Conservation (phyloP, 208 protist genomes). For the Naegleria fowleri region DNA sequence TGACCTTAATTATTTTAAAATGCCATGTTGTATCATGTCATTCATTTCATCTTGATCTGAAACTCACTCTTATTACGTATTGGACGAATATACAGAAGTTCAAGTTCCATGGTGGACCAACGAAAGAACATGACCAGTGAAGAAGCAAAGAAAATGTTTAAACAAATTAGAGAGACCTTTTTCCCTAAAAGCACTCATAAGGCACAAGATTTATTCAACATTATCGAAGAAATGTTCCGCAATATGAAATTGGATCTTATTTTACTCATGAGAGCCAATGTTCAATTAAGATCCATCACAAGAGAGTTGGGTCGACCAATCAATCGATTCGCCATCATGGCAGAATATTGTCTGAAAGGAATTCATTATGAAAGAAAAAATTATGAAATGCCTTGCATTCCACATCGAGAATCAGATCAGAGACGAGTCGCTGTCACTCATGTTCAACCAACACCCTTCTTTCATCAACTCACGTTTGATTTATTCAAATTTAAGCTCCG, state of each 20-base stretch:
- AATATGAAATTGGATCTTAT: background rate
- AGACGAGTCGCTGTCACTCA: background rate
- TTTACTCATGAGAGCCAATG: slow-evolving; percentile 14
- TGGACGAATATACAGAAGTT: background rate
- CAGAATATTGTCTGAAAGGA: background rate
- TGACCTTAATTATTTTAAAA: too few relatives aligned
- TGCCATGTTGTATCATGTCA: too few relatives aligned
- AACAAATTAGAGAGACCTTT: background rate
- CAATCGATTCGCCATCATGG: slow-evolving; percentile 20
- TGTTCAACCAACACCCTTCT: background rate
- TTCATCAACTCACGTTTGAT: background rate
- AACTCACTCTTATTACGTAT: background rate
- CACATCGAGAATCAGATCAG: background rate
- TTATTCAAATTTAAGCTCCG: background rate
- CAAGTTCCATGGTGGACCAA: background rate
- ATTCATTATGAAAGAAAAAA: background rate
- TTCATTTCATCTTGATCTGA: too few relatives aligned
- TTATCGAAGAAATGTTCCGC: background rate
- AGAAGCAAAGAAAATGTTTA: background rate
- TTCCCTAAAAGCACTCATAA: background rate
- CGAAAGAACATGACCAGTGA: background rate
- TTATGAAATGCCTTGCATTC: background rate
- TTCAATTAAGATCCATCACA: slow-evolving; percentile 8
- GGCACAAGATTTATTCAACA: background rate
- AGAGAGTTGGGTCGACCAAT: background rate